Conservation (phyloP, 352 stramenopile genomes). For the Globisporangium paroecandrum region DNA sequence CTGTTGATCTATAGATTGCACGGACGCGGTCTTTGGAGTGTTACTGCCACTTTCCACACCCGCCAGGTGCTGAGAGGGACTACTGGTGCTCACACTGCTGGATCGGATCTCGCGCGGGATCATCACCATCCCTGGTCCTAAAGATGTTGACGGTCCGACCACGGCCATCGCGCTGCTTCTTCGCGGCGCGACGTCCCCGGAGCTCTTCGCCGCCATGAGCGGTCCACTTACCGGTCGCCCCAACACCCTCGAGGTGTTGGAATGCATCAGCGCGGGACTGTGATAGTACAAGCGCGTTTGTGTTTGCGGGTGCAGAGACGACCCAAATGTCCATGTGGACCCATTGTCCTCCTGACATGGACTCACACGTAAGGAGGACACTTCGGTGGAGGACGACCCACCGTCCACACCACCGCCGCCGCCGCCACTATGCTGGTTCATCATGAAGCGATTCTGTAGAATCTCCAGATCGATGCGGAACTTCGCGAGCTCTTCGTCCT, state of each 20-base stretch:
- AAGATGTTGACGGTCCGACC: too few relatives aligned
- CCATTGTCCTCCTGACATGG: not conserved
- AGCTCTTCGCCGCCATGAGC: not conserved
- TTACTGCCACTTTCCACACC: not conserved
- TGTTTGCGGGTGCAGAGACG: not conserved
- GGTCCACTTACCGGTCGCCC: not conserved
- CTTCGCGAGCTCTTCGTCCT: constrained; percentile 68
- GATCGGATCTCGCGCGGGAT: constrained; percentile 1
- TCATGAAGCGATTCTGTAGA: constrained; percentile 63
- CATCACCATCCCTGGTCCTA: not conserved
- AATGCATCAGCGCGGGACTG: not conserved
- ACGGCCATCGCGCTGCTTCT: not conserved
- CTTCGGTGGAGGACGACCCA: not conserved
- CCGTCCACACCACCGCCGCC: not conserved
- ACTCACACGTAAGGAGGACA: not conserved
- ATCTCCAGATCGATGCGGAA: constrained; percentile 71
- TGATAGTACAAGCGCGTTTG: not conserved
- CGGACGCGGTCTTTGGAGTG: not conserved
- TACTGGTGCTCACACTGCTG: not conserved
- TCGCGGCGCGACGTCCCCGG: not conserved
- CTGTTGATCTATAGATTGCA: not conserved
- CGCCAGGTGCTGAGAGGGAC: not conserved
- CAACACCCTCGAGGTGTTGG: not conserved
- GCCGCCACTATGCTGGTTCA: constrained; percentile 21
- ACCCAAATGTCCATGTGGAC: constrained; percentile 3